Base-by-base conservation (phyloP, 306 rosid species). In the Fagus crenata region DNA sequence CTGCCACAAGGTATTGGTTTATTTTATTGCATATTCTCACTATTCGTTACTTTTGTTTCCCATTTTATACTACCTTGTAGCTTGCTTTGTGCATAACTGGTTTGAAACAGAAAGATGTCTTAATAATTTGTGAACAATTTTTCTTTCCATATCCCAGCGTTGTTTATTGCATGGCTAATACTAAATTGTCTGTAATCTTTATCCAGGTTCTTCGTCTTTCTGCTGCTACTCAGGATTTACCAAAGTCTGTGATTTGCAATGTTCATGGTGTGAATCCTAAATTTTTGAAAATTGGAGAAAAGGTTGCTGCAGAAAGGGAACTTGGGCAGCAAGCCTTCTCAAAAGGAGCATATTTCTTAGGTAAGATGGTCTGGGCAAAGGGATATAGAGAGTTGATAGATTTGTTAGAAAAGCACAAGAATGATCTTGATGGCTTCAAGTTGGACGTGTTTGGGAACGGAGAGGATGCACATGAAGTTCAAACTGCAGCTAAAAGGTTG, bases 301-400 rank as follows among this genome's bases (percentile, higher is more conserved):
- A 85, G 81, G 68, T 95, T 71, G 93, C 88, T 49, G 86, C 84
- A 41, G 96, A 91, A 72, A 92, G 84, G 88, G 96, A 95, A 85
- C 82, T 72, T 53, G 99, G 97, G 78, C 87, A 90, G 76, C 67
- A 87, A 79, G 80, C 91, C 49, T 95, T 95, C 82, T 88, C 99
- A 18, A 89, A 92, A 86, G 97, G 99, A 40, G 99, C 99, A 69
- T 95, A 95, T 87, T 95, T 92, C 93, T 82, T 95, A 79, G 99
- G 99, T 63, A 95, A 95, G 89, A 92, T 95, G 99, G 97, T 95
- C 7, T 95, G 99, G 99, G 97, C 99, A 41, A 95, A 95, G 87
- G 97, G 97, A 61, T 92, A 92, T 78, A 84, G 85, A 69, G 99
- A 95, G 84, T 84, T 95, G 84, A 88, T 95, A 81, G 92, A 95